Base-by-base conservation (phyloP, 768 basidiomycete species). In the Tulasnella sp. region DNA sequence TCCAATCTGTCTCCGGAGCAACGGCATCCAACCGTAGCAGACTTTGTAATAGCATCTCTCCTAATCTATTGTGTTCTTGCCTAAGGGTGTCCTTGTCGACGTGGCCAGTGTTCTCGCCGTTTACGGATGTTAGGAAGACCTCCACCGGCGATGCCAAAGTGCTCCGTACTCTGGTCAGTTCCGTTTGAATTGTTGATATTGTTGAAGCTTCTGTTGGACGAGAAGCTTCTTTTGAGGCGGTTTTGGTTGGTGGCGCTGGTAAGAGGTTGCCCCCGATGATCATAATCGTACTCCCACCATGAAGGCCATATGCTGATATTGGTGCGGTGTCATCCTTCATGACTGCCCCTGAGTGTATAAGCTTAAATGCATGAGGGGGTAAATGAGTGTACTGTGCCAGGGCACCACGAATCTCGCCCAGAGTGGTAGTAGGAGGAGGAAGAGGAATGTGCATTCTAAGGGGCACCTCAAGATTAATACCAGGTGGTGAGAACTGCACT, bases 311-410 rank as follows among this genome's bases (percentile, higher is more conserved):
- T 1, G 81, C 70, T 10, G 87, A 79, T 57, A 92, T 67, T 40
- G 80, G 74, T 6, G 77, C 74, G 53, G 67, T 62, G 62, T 90
- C 80, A 62, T 93, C 88, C 58, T 81, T 83, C 75, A 96, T 83
- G 64, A 95, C 76, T 1, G 87, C 90, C 33, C 93, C 93, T 40
- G 83, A 77, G 67, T 84, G 81, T 56, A 98, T 78, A 60, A 98
- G 74, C 64, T 90, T 88, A 73, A 95, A 87, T 25, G 75, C 74
- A 57, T 73, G 60, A 25, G 66, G 63, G 0, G 81, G 76, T 10
- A 96, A 72, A 48, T 79, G 79, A 2, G 86, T 91, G 60, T 81
- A 77, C 4, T 79, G 72, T 12, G 86, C 80, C 45, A 95, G 68
- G 19, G 73, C 70, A 3, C 70, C 58, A 33, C 83, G 74, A 45